Conservation (phyloP, 2,329 filamentous ascomycete species). For the Colletotrichum sp. region DNA sequence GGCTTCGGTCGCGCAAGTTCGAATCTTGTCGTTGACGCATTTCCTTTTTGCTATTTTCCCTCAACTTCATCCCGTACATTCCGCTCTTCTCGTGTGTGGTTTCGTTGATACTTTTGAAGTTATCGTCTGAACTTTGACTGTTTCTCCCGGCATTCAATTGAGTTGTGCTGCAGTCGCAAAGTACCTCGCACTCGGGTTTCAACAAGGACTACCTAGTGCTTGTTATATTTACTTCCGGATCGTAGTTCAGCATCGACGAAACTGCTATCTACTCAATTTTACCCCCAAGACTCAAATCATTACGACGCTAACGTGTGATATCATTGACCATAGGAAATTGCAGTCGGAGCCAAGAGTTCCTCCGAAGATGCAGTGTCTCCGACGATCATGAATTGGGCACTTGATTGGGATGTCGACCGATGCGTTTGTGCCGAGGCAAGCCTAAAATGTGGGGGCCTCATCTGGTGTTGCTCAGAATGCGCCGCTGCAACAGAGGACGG, state of each 20-base stretch:
- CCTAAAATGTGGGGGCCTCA: conserved; percentile 7
- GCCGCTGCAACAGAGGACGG: not conserved
- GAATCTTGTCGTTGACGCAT: conserved; percentile 20
- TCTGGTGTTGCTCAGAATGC: not conserved
- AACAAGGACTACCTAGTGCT: not conserved
- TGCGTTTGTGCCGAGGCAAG: not conserved
- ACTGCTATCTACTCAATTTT: not conserved
- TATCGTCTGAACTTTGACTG: not conserved
- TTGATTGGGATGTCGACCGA: not conserved
- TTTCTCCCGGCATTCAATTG: not conserved
- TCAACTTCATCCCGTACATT: not conserved
- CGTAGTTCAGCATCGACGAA: not conserved
- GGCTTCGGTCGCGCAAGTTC: conserved; percentile 23
- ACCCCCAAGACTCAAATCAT: not conserved
- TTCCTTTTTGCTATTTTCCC: not conserved
- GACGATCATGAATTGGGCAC: not conserved
- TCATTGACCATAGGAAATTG: not conserved
- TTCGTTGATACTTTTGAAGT: not conserved
- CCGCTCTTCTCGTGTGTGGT: not conserved
- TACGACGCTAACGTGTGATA: not conserved
- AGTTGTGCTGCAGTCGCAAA: not conserved
- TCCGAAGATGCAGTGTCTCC: not conserved
- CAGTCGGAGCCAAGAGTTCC: not conserved
- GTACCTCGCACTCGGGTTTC: not conserved
- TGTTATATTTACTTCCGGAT: not conserved